These are phyloP conservation scores for Pholiota microspora DNA, from an alignment of 768 basidiomycete species.

Conservation along the genomic window DNA sequence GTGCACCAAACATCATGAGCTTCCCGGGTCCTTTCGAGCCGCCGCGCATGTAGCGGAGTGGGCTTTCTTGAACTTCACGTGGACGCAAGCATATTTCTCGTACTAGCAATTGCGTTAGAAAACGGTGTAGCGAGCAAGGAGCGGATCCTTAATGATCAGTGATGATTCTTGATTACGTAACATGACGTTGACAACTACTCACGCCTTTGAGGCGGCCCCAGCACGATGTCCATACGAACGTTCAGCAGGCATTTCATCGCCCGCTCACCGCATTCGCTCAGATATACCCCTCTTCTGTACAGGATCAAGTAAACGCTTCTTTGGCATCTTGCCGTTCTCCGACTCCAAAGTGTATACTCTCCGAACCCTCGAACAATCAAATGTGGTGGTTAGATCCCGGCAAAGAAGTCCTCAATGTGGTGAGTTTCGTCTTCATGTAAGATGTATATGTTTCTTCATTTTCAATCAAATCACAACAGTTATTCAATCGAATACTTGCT, in stretches of 20 bases:
- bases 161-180: no score
- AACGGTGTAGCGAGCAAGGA: no score
- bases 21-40: no score
- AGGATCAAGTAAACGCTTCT: neutral
- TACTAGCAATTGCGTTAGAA: no score
- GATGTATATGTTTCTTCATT: neutral
- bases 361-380: neutral
- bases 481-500: constrained; percentile 89
- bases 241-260: neutral
- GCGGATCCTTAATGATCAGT: no score
- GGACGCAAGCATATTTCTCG: no score
- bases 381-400: constrained; percentile 90
- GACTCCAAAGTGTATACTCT: neutral
- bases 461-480: constrained; percentile 29
- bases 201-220: no score
- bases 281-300: neutral
- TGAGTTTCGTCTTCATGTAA: constrained; percentile 37
- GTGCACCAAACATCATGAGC: no score
- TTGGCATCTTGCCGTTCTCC: neutral
- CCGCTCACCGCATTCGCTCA: neutral
- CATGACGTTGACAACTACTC: constrained; percentile 1
- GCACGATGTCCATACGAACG: no score
- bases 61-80: no score
- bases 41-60: no score
- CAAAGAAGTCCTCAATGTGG: constrained; percentile 80